Evolutionary conservation across 148 eudicot species (phyloP), one percentile per base, ranked within the genome.

Genomic region (Camellia lanceoleosa): DNA sequence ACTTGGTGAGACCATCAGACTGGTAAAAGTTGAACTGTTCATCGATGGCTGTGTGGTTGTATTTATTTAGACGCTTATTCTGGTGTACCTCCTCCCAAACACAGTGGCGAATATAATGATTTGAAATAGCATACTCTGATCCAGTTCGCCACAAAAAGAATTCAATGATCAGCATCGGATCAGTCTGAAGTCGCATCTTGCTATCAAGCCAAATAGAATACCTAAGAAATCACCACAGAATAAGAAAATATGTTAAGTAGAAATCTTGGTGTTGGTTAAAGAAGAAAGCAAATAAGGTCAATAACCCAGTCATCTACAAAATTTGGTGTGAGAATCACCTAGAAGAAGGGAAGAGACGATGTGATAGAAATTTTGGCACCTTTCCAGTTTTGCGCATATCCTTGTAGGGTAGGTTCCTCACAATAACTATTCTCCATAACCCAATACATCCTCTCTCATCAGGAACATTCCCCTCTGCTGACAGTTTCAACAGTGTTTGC

Each of bases 161-260:
- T 75, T 96, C 99, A 74, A 96, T 81, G 43, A 96, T 89, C 74
- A 88, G 84, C 95, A 96, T 82, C 18, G 99, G 99, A 72, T 96
- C 99, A 67, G 93, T 80, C 71, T 81, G 84, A 69, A 96, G 97
- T 77, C 98, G 88, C 89, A 91, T 84, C 85, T 96, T 96, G 88
- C 99, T 96, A 82, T 96, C 99, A 73, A 96, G 94, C 99, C 99
- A 96, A 81, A 96, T 91, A 30, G 98, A 96, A 81, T 96, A 96
- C 94, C 99, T 96, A 85, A 55, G 79, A 77, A 52, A 54, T 61
- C 54, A 51, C 2, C 42, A 77, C 6, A 69, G 68, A 67, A 23
- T 10, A 2, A 10, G 8, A 65, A 15, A 44, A 41, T 47, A 46
- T 0, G 41, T 68, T 30, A 12, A 42, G 77, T 44, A 83, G 20